phyloP scores from a whole-genome alignment of 108 stramenopile species.

The Fistulifera pelliculosa region DNA sequence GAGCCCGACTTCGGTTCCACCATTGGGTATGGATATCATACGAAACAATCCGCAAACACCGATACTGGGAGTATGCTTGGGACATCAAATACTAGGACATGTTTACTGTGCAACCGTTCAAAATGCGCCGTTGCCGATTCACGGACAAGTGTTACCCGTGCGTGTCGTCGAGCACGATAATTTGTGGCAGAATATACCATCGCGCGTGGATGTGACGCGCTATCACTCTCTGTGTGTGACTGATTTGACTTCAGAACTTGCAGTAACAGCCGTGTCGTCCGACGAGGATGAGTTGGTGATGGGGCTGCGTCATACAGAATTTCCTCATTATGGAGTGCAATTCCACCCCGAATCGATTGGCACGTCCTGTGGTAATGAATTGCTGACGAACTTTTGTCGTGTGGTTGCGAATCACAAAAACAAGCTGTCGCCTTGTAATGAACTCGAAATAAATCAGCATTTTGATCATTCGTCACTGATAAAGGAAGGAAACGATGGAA shows the following conservation, averaged over 20 bases:
- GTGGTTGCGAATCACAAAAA: constrained; percentile 11
- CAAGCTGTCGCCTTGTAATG: too few species aligned
- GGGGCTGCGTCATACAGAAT: constrained; percentile 56
- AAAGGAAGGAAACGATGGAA: too few species aligned
- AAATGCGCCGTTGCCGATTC: constrained; percentile 58
- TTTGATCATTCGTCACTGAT: too few species aligned
- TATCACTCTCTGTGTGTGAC: constrained; percentile 86
- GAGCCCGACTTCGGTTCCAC: constrained; percentile 29
- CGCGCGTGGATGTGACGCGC: constrained; percentile 56
- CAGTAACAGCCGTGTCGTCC: not conserved
- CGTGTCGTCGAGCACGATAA: constrained; percentile 10
- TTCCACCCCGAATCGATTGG: constrained; percentile 94
- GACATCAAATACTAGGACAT: constrained; percentile 84
- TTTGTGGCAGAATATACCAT: not conserved
- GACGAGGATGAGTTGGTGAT: constrained; percentile 46
- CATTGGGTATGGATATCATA: constrained; percentile 40
- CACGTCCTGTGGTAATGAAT: constrained; percentile 44
- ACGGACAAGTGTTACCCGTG: constrained; percentile 74
- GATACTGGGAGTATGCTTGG: constrained; percentile 89
- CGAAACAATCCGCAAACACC: constrained; percentile 46
- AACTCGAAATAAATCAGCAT: too few species aligned
- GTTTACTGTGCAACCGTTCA: constrained; percentile 46
- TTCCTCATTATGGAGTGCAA: constrained; percentile 91
- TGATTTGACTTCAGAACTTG: not conserved
- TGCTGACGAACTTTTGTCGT: constrained; percentile 58